Conservation (phyloP, 225 moss, liverwort and hornwort genomes). For the Rhytidiadelphus loreus region DNA sequence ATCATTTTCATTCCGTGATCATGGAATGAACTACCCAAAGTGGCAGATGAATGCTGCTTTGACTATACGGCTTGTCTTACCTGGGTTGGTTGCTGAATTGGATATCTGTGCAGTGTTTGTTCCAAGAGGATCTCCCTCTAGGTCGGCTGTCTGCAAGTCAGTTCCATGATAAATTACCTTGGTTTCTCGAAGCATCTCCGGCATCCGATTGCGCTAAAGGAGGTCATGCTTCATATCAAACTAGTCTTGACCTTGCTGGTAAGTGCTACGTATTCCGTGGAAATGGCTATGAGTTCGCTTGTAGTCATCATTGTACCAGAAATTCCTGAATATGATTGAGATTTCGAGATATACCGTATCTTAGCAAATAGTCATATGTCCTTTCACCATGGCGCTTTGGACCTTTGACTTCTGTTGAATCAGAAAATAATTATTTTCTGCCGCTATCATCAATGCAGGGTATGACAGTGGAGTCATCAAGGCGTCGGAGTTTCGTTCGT, state of each 20-base stretch:
- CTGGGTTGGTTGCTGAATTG: background rate
- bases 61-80: background rate
- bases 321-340: background rate
- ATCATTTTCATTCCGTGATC: background rate
- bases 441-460: conserved; percentile 19
- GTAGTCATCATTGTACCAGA: background rate
- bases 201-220: conserved; percentile 89
- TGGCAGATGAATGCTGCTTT: background rate
- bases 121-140: conserved; percentile 58
- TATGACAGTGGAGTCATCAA: conserved; percentile 68
- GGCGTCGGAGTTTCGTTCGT: conserved; percentile 74
- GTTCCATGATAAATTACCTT: conserved; percentile 82
- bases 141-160: conserved; percentile 67
- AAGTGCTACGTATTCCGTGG: background rate
- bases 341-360: background rate
- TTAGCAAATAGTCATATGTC: background rate
- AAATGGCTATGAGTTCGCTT: background rate
- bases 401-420: background rate
- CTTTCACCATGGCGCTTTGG: background rate
- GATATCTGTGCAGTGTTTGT: conserved; percentile 60
- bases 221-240: conserved; percentile 65
- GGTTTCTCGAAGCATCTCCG: conserved; percentile 83
- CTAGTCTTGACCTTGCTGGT: conserved; percentile 75
- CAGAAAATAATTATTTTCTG: background rate
- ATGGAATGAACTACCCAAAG: background rate